Evolutionary conservation across 2,329 filamentous ascomycete species (phyloP).

Genomic region (Colletotrichum tropicale): DNA sequence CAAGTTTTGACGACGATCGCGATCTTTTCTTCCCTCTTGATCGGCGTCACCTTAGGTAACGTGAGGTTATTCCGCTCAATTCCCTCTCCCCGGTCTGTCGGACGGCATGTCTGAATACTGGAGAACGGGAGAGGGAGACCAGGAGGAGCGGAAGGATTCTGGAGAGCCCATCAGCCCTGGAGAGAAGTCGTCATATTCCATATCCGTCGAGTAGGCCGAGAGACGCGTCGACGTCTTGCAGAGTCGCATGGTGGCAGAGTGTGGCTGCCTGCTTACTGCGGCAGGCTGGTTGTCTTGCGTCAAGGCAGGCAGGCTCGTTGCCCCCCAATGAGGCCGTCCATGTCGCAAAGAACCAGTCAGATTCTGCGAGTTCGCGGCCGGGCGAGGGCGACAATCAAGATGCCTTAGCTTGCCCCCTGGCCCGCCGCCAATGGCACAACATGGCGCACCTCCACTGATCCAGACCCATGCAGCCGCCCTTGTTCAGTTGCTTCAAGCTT

Average conservation of each 20-base stretch:
- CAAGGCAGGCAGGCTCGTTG: neutral
- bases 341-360: neutral
- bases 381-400: constrained; percentile 18
- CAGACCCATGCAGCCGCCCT: constrained; percentile 17
- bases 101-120: neutral
- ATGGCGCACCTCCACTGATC: constrained; percentile 18
- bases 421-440: constrained; percentile 20
- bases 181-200: constrained; percentile 11
- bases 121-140: neutral
- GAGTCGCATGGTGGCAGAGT: neutral
- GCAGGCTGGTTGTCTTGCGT: constrained; percentile 2
- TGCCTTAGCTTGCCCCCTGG: constrained; percentile 6
- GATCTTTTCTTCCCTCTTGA: neutral
- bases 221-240: constrained; percentile 1
- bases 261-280: neutral
- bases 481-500: constrained; percentile 16
- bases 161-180: neutral
- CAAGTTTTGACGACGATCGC: neutral
- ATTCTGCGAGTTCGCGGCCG: neutral
- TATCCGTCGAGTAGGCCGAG: neutral
- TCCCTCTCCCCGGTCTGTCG: neutral
- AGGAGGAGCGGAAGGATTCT: constrained; percentile 1
- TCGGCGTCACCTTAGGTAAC: neutral
- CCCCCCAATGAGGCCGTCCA: constrained; percentile 9
- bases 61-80: neutral